Percentiles rank a stretch among this genome's conserved stretches.
Evolutionary conservation across 139 green algal genomes (phyloP).

Genomic region (Micractinium sp.): DNA sequence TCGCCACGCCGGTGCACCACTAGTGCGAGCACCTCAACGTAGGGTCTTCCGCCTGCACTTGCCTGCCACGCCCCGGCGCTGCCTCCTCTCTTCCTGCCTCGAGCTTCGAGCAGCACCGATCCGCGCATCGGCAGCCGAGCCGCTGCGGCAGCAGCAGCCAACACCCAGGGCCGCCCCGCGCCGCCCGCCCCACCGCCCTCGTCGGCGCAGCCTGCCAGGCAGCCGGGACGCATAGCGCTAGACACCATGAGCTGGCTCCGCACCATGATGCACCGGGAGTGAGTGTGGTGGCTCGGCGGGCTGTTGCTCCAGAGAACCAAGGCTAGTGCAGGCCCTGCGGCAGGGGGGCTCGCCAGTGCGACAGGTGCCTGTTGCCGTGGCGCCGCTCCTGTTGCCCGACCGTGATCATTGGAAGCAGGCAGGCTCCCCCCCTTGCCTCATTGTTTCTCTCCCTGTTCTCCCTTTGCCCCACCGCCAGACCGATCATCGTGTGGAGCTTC

Average conservation of each 20-base stretch:
- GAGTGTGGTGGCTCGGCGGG: not conserved
- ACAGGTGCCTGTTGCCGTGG: no score
- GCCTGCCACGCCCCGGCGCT: not conserved
- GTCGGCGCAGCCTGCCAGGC: not conserved
- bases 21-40: not conserved
- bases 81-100: not conserved
- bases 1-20: no score
- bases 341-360: no score
- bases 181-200: not conserved
- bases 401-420: not conserved
- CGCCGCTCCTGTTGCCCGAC: no score
- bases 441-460: not conserved
- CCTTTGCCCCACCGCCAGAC: not conserved
- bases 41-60: not conserved
- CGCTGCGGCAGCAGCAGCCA: not conserved
- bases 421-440: not conserved
- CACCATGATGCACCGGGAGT: constrained; percentile 34
- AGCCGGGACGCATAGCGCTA: not conserved
- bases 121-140: not conserved
- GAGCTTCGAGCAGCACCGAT: not conserved
- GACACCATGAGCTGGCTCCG: constrained; percentile 30
- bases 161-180: not conserved
- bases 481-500: constrained; percentile 62
- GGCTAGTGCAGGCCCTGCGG: no score
- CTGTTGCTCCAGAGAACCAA: no score